These are phyloP conservation scores for Fagus crenata DNA, from an alignment of 306 rosid species.

Conservation along the genomic window DNA sequence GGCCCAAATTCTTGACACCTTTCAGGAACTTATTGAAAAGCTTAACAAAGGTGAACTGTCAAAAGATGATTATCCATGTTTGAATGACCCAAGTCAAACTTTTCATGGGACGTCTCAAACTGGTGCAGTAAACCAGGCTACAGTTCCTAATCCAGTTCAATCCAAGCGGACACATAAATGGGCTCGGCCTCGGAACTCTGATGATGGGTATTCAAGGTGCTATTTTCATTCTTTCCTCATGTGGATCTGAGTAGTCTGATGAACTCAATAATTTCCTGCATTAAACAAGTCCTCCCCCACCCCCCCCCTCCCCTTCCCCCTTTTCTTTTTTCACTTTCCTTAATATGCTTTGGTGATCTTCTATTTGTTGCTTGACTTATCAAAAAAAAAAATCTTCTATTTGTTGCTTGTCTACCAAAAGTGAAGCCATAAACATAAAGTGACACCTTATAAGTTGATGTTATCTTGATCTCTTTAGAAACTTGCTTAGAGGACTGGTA, in stretches of 20 bases:
- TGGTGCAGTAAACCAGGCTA: conserved; percentile 49
- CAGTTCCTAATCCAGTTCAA: conserved; percentile 85
- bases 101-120: conserved; percentile 57
- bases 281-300: conserved; percentile 1
- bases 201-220: conserved; percentile 96
- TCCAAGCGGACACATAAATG: conserved; percentile 83
- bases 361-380: no score
- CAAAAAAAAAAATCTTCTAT: no score
- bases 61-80: conserved; percentile 89
- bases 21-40: conserved; percentile 88
- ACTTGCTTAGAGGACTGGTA: no score
- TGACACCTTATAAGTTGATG: not conserved
- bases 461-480: not conserved
- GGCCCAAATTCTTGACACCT: not conserved
- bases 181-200: conserved; percentile 90
- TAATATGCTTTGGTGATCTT: not conserved
- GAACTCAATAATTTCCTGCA: not conserved
- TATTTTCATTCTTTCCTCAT: conserved; percentile 6
- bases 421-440: not conserved
- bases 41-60: conserved; percentile 72
- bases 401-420: not conserved
- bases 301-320: not conserved
- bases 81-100: conserved; percentile 82
- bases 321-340: not conserved
- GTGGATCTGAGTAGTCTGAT: conserved; percentile 9